These are phyloP conservation scores for Hanseniaspora vineae DNA, from an alignment of 805 yeast genomes.

Conservation along the genomic window DNA sequence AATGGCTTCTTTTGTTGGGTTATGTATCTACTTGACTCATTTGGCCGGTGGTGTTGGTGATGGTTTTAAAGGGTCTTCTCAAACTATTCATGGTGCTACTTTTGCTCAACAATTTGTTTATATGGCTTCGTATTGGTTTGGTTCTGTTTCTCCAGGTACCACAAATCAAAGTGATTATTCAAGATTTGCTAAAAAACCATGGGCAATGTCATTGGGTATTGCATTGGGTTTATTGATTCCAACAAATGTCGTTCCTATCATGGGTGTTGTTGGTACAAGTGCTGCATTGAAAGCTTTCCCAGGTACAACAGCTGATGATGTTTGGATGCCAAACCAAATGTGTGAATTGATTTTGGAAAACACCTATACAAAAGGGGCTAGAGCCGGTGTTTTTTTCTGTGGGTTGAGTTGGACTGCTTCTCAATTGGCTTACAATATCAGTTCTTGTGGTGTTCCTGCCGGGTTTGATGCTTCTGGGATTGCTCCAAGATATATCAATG, in stretches of 20 bases:
- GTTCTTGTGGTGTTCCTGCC: constrained; percentile 29
- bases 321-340: constrained; percentile 28
- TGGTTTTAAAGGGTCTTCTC: constrained; percentile 17
- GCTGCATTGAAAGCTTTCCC: constrained; percentile 23
- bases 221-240: constrained; percentile 24
- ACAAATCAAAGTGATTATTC: constrained; percentile 30
- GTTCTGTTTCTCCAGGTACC: constrained; percentile 29
- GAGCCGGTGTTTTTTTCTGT: constrained; percentile 30
- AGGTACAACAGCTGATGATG: constrained; percentile 13
- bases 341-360: constrained; percentile 18
- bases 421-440: constrained; percentile 28
- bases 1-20: constrained; percentile 29
- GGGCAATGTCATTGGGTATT: constrained; percentile 22
- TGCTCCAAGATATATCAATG: constrained; percentile 27
- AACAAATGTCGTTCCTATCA: constrained; percentile 30
- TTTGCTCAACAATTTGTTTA: constrained; percentile 32
- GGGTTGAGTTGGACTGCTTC: constrained; percentile 27
- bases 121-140: constrained; percentile 30
- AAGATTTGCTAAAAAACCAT: constrained; percentile 24
- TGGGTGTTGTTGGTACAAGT: constrained; percentile 32
- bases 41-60: constrained; percentile 26
- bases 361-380: constrained; percentile 23
- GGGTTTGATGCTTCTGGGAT: constrained; percentile 33
- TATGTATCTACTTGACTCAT: constrained; percentile 24
- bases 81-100: constrained; percentile 23